These are phyloP conservation scores for Bryoglossum gracile DNA, from an alignment of 495 filamentous ascomycete genomes.

Conservation along the genomic window DNA sequence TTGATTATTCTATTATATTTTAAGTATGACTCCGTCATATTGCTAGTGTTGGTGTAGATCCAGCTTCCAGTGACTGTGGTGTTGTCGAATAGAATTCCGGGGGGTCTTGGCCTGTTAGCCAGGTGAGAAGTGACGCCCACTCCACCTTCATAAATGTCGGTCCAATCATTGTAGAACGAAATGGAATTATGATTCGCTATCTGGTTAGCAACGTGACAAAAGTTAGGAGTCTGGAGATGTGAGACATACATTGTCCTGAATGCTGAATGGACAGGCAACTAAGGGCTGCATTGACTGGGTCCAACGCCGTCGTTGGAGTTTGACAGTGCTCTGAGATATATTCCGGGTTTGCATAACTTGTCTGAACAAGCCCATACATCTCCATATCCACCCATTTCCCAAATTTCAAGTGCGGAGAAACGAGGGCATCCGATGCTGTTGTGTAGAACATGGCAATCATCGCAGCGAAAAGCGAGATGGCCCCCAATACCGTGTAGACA, in stretches of 20 bases:
- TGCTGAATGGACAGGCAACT: conserved; percentile 62
- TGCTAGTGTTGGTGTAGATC: conserved; percentile 42
- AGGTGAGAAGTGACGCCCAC: conserved; percentile 34
- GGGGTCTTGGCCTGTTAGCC: conserved; percentile 40
- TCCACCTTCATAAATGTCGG: conserved; percentile 27
- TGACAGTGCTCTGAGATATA: conserved; percentile 48
- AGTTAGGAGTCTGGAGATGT: background rate
- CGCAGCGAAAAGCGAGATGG: conserved; percentile 49
- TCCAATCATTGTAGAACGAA: conserved; percentile 43
- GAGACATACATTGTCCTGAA: conserved; percentile 40
- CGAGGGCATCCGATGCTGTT: conserved; percentile 63
- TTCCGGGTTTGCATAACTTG: conserved; percentile 49
- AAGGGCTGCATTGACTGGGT: conserved; percentile 28
- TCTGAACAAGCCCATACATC: conserved; percentile 48
- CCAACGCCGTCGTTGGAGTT: conserved; percentile 46
- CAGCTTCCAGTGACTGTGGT: conserved; percentile 55
- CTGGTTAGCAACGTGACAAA: background rate
- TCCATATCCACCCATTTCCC: conserved; percentile 35
- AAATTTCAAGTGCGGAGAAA: conserved; percentile 56
- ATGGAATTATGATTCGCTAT: conserved; percentile 48
- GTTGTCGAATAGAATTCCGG: conserved; percentile 55
- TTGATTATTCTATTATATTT: conserved; percentile 48
- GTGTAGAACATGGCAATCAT: conserved; percentile 63
- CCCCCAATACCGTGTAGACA: conserved; percentile 50
- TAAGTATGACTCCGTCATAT: conserved; percentile 40